Conservation (phyloP, 495 filamentous ascomycete species). For the Aspergillus wentii region DNA sequence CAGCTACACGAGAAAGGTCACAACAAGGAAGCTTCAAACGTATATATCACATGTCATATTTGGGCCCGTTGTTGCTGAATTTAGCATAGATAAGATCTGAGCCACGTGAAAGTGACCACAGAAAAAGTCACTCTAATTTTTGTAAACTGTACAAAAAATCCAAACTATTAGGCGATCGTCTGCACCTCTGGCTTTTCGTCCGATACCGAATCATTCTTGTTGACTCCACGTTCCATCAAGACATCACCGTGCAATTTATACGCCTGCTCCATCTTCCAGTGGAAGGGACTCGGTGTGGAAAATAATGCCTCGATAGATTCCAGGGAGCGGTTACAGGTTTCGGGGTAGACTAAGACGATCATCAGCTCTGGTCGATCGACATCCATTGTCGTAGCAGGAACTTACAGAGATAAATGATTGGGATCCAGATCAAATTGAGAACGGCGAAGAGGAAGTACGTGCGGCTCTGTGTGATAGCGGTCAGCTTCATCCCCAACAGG, state of each 20-base stretch:
- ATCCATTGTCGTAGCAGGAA: not conserved
- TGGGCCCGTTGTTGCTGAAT: not conserved
- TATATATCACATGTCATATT: too few species aligned
- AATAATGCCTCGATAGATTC: constrained; percentile 58
- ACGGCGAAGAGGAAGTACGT: constrained; percentile 51
- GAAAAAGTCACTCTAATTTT: not conserved
- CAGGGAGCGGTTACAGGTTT: constrained; percentile 51
- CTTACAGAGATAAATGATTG: constrained; percentile 43
- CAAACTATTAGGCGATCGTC: constrained; percentile 2
- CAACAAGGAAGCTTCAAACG: too few species aligned
- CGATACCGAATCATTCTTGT: constrained; percentile 1
- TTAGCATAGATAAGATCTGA: not conserved
- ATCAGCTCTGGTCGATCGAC: not conserved
- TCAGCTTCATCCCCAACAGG: constrained; percentile 4
- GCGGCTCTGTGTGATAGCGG: constrained; percentile 24
- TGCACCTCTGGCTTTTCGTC: not conserved
- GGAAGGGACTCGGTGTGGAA: constrained; percentile 27
- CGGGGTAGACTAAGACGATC: constrained; percentile 42
- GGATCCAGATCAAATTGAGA: constrained; percentile 50
- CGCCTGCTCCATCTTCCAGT: constrained; percentile 35
- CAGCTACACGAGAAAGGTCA: too few species aligned
- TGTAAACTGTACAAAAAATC: constrained; percentile 4
- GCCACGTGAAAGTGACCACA: not conserved
- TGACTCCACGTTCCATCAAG: constrained; percentile 18
- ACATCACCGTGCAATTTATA: constrained; percentile 31